These are phyloP conservation scores for Phialemonium atrogriseum DNA, from an alignment of 2,329 filamentous ascomycete species.

Conservation along the genomic window DNA sequence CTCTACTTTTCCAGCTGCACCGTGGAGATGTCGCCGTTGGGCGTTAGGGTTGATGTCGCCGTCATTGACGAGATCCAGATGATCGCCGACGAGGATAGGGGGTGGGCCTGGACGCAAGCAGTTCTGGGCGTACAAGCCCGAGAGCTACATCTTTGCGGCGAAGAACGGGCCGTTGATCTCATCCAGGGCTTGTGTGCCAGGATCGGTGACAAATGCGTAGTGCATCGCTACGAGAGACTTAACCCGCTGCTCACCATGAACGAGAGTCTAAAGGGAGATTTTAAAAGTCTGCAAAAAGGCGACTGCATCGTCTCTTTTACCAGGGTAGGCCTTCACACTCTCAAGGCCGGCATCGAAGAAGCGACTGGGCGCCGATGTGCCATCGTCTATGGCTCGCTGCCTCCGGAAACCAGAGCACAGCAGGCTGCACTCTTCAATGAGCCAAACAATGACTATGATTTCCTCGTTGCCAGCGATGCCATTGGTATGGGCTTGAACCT, in stretches of 20 bases:
- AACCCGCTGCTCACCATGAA: constrained; percentile 65
- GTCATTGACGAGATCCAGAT: constrained; percentile 99
- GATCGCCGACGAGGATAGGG: constrained; percentile 72
- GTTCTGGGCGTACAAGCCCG: constrained; percentile 78
- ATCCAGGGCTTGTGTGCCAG: constrained; percentile 69
- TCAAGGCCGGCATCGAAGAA: constrained; percentile 72
- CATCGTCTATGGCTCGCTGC: constrained; percentile 85
- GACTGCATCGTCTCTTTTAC: constrained; percentile 88
- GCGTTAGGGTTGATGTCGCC: constrained; percentile 64
- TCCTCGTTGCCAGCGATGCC: constrained; percentile 72
- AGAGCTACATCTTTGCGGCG: constrained; percentile 90
- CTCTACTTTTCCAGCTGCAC: constrained; percentile 72
- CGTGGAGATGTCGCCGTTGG: constrained; percentile 73
- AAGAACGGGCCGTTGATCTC: constrained; percentile 71
- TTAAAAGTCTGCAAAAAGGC: constrained; percentile 69
- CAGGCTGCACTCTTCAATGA: constrained; percentile 94
- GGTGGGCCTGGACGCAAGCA: constrained; percentile 92
- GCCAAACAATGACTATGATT: constrained; percentile 91
- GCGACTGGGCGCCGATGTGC: constrained; percentile 73
- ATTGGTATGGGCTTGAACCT: constrained; percentile 97
- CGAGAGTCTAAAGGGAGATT: constrained; percentile 52
- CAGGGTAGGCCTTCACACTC: constrained; percentile 67
- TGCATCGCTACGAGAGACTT: constrained; percentile 78
- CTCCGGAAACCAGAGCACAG: constrained; percentile 84
- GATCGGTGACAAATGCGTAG: constrained; percentile 71